phyloP scores from a whole-genome alignment of 441 rosid species.

The Omphalea diandra region DNA sequence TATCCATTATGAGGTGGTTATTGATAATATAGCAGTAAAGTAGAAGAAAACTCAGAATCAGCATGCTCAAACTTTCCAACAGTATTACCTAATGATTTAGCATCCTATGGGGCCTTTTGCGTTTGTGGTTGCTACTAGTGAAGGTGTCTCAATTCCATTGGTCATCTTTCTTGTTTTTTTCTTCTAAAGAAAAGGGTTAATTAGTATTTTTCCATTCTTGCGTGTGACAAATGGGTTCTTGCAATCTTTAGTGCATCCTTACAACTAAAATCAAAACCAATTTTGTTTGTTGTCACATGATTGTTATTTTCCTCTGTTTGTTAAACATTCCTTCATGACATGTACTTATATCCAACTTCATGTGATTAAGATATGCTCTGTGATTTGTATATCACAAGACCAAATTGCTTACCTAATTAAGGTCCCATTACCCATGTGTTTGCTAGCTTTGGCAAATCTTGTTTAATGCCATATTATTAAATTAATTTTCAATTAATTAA shows the following conservation, averaged over 20 bases:
- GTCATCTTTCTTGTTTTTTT: not conserved
- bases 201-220: not conserved
- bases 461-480: not conserved
- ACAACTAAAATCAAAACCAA: not conserved
- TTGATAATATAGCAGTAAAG: too few species aligned
- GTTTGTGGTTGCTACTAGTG: not conserved
- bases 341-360: not conserved
- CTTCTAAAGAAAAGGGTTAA: not conserved
- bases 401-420: not conserved
- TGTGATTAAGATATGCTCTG: not conserved
- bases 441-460: not conserved
- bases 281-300: not conserved
- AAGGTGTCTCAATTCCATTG: not conserved
- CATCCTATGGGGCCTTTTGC: not conserved
- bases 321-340: not conserved
- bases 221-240: not conserved
- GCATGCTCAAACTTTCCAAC: not conserved
- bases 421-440: not conserved
- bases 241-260: not conserved
- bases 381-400: not conserved
- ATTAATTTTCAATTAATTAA: not conserved
- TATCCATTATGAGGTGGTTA: too few species aligned
- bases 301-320: conserved; percentile 6
- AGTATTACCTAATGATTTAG: not conserved
- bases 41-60: not conserved